phyloP scores from a whole-genome alignment of 345 rosid species.

The Lepidium didymum region DNA sequence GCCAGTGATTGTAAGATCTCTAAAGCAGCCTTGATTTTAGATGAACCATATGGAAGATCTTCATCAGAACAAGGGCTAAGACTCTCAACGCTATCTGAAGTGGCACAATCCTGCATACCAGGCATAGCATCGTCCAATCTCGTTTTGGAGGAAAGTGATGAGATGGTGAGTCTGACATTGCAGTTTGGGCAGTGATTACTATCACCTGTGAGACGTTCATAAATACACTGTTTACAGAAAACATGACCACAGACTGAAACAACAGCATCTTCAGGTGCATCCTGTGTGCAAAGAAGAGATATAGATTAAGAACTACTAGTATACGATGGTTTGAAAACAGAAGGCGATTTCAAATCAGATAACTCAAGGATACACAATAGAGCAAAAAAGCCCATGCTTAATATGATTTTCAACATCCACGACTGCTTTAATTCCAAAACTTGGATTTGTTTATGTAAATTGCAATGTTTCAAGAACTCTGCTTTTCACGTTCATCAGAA shows the following conservation, averaged over 20 bases:
- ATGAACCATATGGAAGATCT: slow-evolving; percentile 42
- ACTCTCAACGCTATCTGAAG: slow-evolving; percentile 30
- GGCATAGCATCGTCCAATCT: slow-evolving; percentile 34
- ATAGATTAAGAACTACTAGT: slow-evolving; percentile 7
- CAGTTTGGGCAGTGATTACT: slow-evolving; percentile 74
- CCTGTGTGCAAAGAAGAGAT: slow-evolving; percentile 37
- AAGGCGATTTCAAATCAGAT: neutral
- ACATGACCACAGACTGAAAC: slow-evolving; percentile 84
- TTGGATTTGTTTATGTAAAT: neutral
- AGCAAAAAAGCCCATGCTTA: neutral
- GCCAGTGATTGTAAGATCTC: slow-evolving; percentile 67
- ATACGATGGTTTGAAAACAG: neutral
- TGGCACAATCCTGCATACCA: slow-evolving; percentile 31
- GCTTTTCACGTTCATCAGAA: neutral
- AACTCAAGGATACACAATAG: neutral
- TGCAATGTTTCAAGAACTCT: neutral
- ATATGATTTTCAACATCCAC: neutral
- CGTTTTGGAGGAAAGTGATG: slow-evolving; percentile 53
- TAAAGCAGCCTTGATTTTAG: slow-evolving; percentile 88
- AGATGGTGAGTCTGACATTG: slow-evolving; percentile 44
- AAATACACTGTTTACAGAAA: slow-evolving; percentile 88
- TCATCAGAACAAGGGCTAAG: slow-evolving; percentile 25
- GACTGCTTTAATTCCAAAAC: neutral
- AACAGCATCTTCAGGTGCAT: slow-evolving; percentile 96
- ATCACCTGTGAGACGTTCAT: slow-evolving; percentile 69